Conservation (phyloP, 1,284 basidiomycete genomes). For the Vanrija humicola region DNA sequence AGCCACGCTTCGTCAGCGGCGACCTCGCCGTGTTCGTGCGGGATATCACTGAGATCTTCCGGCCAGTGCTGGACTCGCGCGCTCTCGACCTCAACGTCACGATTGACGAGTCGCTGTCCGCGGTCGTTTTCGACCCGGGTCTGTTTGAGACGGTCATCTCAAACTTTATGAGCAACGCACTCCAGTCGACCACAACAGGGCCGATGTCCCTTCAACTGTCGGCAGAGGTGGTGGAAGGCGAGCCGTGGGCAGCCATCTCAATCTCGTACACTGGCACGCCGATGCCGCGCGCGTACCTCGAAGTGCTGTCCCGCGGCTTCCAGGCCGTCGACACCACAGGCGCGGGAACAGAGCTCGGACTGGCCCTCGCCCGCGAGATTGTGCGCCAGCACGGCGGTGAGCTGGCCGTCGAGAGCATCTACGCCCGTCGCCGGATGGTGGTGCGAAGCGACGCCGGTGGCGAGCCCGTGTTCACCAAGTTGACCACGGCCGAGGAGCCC, state of each 20-base stretch:
- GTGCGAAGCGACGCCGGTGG: background rate
- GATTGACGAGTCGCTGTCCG: constrained; percentile 34
- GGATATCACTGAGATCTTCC: constrained; percentile 40
- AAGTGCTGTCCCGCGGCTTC: no score
- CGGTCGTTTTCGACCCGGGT: constrained; percentile 41
- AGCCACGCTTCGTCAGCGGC: constrained; percentile 30
- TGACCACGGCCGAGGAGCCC: no score
- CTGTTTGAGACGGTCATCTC: constrained; percentile 48
- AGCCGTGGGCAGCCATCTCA: no score
- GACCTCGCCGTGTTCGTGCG: constrained; percentile 31
- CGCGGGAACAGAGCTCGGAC: background rate
- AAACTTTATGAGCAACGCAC: constrained; percentile 46
- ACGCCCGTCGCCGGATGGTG: background rate
- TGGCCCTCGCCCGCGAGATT: constrained; percentile 39
- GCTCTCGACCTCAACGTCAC: constrained; percentile 29
- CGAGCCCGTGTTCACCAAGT: no score
- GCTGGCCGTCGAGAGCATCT: constrained; percentile 30
- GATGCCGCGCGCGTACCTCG: no score
- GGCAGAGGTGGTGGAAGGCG: constrained; percentile 16
- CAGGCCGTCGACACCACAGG: no score
- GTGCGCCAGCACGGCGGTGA: constrained; percentile 50
- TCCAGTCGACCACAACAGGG: constrained; percentile 42
- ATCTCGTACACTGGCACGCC: no score
- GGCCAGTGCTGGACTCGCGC: constrained; percentile 13
- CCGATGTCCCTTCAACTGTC: constrained; percentile 29